Percentiles rank a stretch among this genome's conserved stretches.
Conservation (phyloP, 106 monocot species). For the Posidonia australis region DNA sequence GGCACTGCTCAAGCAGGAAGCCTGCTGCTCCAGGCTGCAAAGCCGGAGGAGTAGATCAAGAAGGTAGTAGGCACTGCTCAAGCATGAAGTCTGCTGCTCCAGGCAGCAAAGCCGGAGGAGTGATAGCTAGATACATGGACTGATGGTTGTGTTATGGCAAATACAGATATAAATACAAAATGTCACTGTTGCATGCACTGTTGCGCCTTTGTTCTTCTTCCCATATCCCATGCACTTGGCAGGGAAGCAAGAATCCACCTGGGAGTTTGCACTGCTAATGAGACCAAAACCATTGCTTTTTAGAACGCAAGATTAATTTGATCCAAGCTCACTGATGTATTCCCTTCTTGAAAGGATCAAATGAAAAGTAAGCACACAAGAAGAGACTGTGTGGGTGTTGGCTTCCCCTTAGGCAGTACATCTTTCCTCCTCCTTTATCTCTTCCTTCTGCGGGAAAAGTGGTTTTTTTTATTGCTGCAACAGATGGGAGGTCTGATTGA, state of each 20-base stretch:
- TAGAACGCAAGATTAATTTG: too few relatives aligned
- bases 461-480: conserved; percentile 3
- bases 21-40: too few relatives aligned
- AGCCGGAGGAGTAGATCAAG: too few relatives aligned
- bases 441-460: conserved; percentile 2
- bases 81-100: too few relatives aligned
- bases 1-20: too few relatives aligned
- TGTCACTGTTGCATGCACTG: not conserved
- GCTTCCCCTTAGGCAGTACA: not conserved
- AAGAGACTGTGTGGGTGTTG: too few relatives aligned
- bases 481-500: conserved; percentile 1
- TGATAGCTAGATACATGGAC: too few relatives aligned
- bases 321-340: not conserved
- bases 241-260: not conserved
- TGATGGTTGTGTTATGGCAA: not conserved
- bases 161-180: not conserved
- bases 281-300: too few relatives aligned
- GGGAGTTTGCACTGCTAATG: not conserved
- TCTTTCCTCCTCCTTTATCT: not conserved
- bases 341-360: too few relatives aligned
- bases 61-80: too few relatives aligned
- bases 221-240: conserved; percentile 6
- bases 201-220: not conserved
- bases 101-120: too few relatives aligned
- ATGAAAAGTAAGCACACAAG: too few relatives aligned